Percentiles rank a stretch among this genome's conserved stretches.
Evolutionary conservation across 225 moss, liverwort and hornwort species (phyloP).

Genomic region (Bryoerythrophyllum caledonicum): DNA sequence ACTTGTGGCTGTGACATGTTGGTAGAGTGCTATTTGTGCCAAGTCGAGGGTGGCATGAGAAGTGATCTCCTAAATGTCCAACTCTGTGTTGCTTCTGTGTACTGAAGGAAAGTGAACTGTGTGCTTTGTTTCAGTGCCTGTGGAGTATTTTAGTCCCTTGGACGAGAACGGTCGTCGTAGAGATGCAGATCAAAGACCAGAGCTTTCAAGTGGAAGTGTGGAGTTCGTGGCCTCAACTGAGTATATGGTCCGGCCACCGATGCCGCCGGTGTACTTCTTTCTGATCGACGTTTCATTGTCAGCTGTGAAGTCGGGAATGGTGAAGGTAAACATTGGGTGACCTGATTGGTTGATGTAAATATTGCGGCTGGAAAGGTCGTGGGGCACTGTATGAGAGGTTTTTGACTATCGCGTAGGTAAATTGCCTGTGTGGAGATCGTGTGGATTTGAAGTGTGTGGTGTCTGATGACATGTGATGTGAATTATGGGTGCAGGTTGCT

Average conservation of each 20-base stretch:
- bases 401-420: not conserved
- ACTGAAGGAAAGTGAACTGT: not conserved
- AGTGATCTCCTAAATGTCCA: not conserved
- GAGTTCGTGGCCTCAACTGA: conserved; percentile 91
- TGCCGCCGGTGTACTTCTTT: conserved; percentile 98
- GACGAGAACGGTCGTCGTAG: conserved; percentile 88
- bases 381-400: not conserved
- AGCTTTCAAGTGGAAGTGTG: conserved; percentile 91
- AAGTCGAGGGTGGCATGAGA: not conserved
- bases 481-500: conserved; percentile 61
- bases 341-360: not conserved
- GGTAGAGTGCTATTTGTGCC: not conserved
- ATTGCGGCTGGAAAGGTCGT: not conserved
- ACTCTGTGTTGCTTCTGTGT: not conserved
- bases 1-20: not conserved
- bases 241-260: conserved; percentile 99
- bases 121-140: conserved; percentile 63
- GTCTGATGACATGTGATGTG: not conserved
- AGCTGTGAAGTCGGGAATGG: conserved; percentile 92
- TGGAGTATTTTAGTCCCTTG: conserved; percentile 84
- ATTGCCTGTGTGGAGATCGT: not conserved
- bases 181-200: conserved; percentile 82
- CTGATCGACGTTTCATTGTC: conserved; percentile 87
- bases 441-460: not conserved
- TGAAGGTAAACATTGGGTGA: conserved; percentile 62